Percentiles rank a stretch among this genome's conserved stretches.
Conservation (phyloP, 805 yeast genomes). For the Starmerella roubikii region DNA sequence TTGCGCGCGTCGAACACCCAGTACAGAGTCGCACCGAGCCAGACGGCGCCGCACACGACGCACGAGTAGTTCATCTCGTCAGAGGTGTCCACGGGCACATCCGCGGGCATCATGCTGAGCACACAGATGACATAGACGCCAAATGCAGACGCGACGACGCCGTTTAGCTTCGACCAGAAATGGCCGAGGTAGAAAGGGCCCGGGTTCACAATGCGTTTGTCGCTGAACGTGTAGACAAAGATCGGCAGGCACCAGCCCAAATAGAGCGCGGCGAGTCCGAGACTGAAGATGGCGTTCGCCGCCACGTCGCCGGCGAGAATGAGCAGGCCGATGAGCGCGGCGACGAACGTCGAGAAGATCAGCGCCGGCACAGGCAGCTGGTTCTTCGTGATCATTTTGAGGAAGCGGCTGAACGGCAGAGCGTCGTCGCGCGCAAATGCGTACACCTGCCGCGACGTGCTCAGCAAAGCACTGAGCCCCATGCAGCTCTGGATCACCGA, state of each 20-base stretch:
- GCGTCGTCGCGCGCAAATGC: slow-evolving; percentile 71
- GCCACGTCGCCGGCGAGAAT: slow-evolving; percentile 48
- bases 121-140: slow-evolving; percentile 37
- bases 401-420: slow-evolving; percentile 43
- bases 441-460: slow-evolving; percentile 58
- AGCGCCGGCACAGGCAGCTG: slow-evolving; percentile 59
- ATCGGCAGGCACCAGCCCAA: slow-evolving; percentile 54
- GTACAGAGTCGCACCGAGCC: slow-evolving; percentile 41
- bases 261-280: slow-evolving; percentile 49
- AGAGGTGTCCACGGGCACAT: slow-evolving; percentile 23
- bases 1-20: slow-evolving; percentile 41
- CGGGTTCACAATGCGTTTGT: slow-evolving; percentile 40
- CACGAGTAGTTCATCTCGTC: slow-evolving; percentile 56
- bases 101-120: slow-evolving; percentile 48
- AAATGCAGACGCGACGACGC: slow-evolving; percentile 37
- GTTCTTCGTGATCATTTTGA: slow-evolving; percentile 43
- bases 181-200: slow-evolving; percentile 57
- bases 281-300: slow-evolving; percentile 53
- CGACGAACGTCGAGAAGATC: slow-evolving; percentile 37
- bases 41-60: slow-evolving; percentile 48
- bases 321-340: slow-evolving; percentile 42
- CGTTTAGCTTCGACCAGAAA: slow-evolving; percentile 32
- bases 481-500: slow-evolving; percentile 50
- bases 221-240: slow-evolving; percentile 35
- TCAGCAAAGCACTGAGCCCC: slow-evolving; percentile 50